phyloP scores from a whole-genome alignment of 129 eudicot genomes.

The Chrysanthemum seticuspe region DNA sequence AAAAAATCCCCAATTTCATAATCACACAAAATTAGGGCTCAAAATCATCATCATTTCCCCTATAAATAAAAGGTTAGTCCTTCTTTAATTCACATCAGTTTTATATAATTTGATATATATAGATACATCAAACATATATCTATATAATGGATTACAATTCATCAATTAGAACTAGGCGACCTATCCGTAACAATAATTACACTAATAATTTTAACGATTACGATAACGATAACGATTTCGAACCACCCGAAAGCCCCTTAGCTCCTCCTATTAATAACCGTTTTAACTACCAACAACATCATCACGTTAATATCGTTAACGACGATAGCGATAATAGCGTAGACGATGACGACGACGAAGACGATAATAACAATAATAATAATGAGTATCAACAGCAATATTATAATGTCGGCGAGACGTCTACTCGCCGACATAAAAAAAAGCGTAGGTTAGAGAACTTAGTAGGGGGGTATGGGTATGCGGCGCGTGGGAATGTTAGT shows the following conservation, averaged over 20 bases:
- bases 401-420: conserved; percentile 35
- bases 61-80: too few relatives aligned
- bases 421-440: conserved; percentile 53
- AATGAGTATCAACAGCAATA: conserved; percentile 35
- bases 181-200: conserved; percentile 40
- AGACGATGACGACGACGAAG: conserved; percentile 27
- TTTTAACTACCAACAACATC: conserved; percentile 22
- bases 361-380: not conserved
- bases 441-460: conserved; percentile 55
- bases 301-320: not conserved
- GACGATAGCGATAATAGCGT: conserved; percentile 22
- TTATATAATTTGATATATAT: too few relatives aligned
- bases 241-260: too few relatives aligned
- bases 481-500: conserved; percentile 31
- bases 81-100: too few relatives aligned
- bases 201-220: conserved; percentile 3
- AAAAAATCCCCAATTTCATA: too few relatives aligned
- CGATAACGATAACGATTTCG: conserved; percentile 31
- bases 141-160: conserved; percentile 33
- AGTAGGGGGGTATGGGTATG: conserved; percentile 45
- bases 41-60: too few relatives aligned
- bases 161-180: conserved; percentile 40
- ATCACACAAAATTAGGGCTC: too few relatives aligned
- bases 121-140: not conserved
- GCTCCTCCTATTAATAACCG: conserved; percentile 27